Evolutionary conservation across 2,329 filamentous ascomycete genomes (phyloP).

Genomic region (Aureobasidium sp.): DNA sequence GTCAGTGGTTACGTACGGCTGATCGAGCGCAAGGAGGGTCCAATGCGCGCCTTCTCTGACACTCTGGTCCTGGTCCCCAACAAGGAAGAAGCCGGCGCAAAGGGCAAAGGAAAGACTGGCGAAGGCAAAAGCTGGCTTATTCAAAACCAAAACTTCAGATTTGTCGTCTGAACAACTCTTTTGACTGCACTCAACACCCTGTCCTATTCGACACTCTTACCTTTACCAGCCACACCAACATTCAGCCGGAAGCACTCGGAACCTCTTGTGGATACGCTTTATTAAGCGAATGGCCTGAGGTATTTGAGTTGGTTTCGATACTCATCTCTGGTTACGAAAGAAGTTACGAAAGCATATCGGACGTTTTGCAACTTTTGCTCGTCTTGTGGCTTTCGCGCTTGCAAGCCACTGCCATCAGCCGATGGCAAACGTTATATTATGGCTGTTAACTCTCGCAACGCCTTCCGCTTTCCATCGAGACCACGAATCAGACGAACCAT

Average conservation of each 20-base stretch:
- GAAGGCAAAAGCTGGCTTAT: slow-evolving; percentile 31
- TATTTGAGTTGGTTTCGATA: background rate
- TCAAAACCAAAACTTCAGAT: slow-evolving; percentile 35
- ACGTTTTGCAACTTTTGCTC: background rate
- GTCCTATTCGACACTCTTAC: background rate
- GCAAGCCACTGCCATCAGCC: slow-evolving; percentile 1
- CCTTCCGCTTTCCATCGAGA: background rate
- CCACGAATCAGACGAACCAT: background rate
- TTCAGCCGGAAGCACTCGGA: background rate
- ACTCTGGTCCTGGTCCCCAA: slow-evolving; percentile 69
- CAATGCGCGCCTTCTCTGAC: slow-evolving; percentile 67
- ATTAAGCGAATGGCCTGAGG: background rate
- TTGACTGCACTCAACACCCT: background rate
- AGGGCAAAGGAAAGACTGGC: slow-evolving; percentile 23
- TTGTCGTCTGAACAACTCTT: slow-evolving; percentile 28
- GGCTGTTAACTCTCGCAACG: background rate
- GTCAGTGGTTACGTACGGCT: slow-evolving; percentile 66
- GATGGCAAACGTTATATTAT: background rate
- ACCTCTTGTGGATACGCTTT: background rate
- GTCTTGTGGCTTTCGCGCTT: background rate
- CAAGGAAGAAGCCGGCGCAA: slow-evolving; percentile 24
- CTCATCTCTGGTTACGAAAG: background rate
- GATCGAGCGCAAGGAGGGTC: slow-evolving; percentile 49
- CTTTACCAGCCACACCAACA: background rate
- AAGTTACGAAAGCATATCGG: background rate